Evolutionary conservation across 257 asterid genomes (phyloP), one percentile per base, ranked within the genome.

Genomic region (Primulina tabacum): DNA sequence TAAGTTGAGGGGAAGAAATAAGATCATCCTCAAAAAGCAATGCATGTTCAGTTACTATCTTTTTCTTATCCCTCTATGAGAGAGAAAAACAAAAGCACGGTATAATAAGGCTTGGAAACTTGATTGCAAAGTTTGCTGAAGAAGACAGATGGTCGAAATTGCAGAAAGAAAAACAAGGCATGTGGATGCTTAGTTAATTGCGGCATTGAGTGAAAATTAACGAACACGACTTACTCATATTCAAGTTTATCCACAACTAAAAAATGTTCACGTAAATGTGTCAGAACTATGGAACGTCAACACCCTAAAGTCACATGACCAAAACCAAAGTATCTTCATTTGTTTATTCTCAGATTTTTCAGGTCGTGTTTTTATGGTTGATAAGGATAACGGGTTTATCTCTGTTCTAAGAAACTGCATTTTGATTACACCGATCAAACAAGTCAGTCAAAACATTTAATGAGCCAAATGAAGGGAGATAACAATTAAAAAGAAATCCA

Each of bases 401-500:
- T 28, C 30, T 28, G 30, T 28, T 28, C 2, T 28, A 28, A 28
- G 30, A 28, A 28, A 28, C 30, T 28, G 30, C 30, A 28, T 28
- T 28, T 28, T 28, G 30, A 3, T 2, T 28, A 28, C 14, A 50
- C n/a, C 60, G 33, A 33, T 64, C 73, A 58, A 68, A 18, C n/a
- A 62, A 57, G 37, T 20, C 6, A 64, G 57, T 28, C 30, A 28
- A 3, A 20, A 62, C 30, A 37, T 6, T 29, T 3, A 33, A 24
- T 24, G 58, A 64, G 69, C 26, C 38, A 38, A 57, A 18, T 62
- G 18, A 74, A 68, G 50, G 7, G 47, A 6, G 50, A 64, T 34
- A 64, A 64, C 68, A 24, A 28, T 33, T 65, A 59, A 66, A 17
- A 29, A 38, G 38, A 65, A 70, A 28, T 74, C 64, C 70, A 40